Evolutionary conservation across 768 basidiomycete genomes (phyloP), one percentile per base, ranked within the genome.

Genomic region (Calocybe indica): DNA sequence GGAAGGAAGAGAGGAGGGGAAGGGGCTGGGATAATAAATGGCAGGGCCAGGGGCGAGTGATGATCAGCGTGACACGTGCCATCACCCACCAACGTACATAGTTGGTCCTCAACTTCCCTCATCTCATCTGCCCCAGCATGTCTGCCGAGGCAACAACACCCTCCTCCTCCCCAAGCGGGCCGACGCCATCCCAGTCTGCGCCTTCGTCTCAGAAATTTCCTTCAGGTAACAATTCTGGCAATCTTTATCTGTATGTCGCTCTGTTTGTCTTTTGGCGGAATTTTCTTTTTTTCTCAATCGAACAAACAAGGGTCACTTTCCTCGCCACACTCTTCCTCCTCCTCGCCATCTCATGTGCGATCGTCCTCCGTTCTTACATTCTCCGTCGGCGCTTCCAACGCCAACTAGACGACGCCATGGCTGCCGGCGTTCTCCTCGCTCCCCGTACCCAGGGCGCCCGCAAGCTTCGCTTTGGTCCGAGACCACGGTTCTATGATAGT

Each of bases 261-360:
- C 40, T 31, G 22, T 22, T 22, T 22, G 22, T 22, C 45, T 30
- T 34, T 28, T 34, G 29, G 39, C 43, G 10, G 9, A 12, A 30
- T 12, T 13, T 35, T 33, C 45, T 41, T 32, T 37, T 56, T 40
- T 47, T 9, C 48, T 43, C 42, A 33, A 33, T 47, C 40, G 34
- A 50, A 48, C 35, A 41, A 49, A 40, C 33, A 60, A 85, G 82
- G 28, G 79, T 83, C 62, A 86, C 84, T 4, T 88, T 86, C 56
- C 75, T 87, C 34, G 82, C 84, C 15, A 86, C 85, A 3, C 74
- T 88, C 22, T 71, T 85, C 53, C 69, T 87, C 38, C 76, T 88
- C 51, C 70, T 88, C 12, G 67, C 78, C 37, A 74, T 87, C 44
- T 85, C 83, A 7, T 77, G 71, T 37, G 74, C 76, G 5, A 80